Evolutionary conservation across 179 eudicot species (phyloP).

Genomic region (Sideroxylon spinosum): DNA sequence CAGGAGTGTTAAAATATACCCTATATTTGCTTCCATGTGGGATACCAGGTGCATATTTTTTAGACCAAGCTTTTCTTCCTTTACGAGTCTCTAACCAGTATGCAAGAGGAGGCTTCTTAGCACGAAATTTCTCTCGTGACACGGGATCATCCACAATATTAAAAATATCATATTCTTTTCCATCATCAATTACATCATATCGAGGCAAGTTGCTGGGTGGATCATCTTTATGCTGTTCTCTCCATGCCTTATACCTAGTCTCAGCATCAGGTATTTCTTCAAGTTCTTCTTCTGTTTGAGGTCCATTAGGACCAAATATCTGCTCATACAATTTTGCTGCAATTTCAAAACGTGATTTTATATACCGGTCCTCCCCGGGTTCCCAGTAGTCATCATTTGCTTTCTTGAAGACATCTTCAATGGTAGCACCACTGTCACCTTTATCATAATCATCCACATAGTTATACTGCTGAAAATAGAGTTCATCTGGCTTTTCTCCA

Average conservation of each 20-base stretch:
- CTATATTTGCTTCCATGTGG: slow-evolving; percentile 97
- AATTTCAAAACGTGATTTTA: slow-evolving; percentile 65
- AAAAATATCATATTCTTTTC: slow-evolving; percentile 61
- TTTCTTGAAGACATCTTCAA: slow-evolving; percentile 62
- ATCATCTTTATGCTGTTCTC: slow-evolving; percentile 85
- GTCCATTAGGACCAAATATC: slow-evolving; percentile 95
- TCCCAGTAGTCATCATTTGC: slow-evolving; percentile 98
- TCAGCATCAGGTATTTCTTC: slow-evolving; percentile 89
- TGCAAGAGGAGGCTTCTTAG: slow-evolving; percentile 82
- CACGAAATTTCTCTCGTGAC: slow-evolving; percentile 57
- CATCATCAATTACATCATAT: slow-evolving; percentile 76
- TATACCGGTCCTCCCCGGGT: slow-evolving; percentile 83
- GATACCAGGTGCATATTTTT: slow-evolving; percentile 71
- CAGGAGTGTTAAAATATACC: slow-evolving; percentile 87
- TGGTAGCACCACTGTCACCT: slow-evolving; percentile 76
- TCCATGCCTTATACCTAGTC: slow-evolving; percentile 78
- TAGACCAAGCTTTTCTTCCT: slow-evolving; percentile 94
- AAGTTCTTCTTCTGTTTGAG: slow-evolving; percentile 79
- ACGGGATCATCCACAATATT: slow-evolving; percentile 76
- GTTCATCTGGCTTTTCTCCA: slow-evolving; percentile 78
- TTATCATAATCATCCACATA: slow-evolving; percentile 85
- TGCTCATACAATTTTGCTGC: slow-evolving; percentile 81
- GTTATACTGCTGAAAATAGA: slow-evolving; percentile 87
- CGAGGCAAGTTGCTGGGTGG: slow-evolving; percentile 69
- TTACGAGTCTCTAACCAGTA: slow-evolving; percentile 94